Conservation (phyloP, 352 stramenopile genomes). For the Phytophthora pseudosyringae region DNA sequence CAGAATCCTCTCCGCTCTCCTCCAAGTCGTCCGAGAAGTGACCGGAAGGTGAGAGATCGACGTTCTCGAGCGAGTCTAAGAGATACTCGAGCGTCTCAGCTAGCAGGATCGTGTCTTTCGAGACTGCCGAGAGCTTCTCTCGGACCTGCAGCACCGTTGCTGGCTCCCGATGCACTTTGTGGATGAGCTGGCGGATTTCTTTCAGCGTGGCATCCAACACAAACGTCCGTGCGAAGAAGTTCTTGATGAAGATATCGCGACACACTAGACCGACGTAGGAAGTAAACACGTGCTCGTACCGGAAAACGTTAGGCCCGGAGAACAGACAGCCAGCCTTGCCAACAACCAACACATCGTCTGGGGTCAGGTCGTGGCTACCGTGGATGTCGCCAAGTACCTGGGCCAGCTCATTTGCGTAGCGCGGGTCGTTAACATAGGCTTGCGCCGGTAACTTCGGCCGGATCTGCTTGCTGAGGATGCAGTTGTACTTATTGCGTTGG, state of each 20-base stretch:
- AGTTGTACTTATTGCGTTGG: conserved; percentile 98
- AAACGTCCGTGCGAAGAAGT: conserved; percentile 97
- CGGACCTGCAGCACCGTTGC: conserved; percentile 84
- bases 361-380: conserved; percentile 93
- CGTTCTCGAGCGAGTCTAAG: conserved; percentile 94
- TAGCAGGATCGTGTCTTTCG: conserved; percentile 95
- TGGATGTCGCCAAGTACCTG: conserved; percentile 95
- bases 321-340: conserved; percentile 94
- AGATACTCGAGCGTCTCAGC: conserved; percentile 97
- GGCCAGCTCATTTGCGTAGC: conserved; percentile 97
- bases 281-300: conserved; percentile 96
- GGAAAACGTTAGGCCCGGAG: conserved; percentile 94
- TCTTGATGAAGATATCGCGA: conserved; percentile 98
- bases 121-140: conserved; percentile 92
- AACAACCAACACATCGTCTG: conserved; percentile 96
- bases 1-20: conserved; percentile 60
- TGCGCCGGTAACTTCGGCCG: conserved; percentile 94
- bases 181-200: conserved; percentile 92
- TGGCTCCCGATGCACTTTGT: conserved; percentile 87
- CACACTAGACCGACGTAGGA: conserved; percentile 96
- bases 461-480: conserved; percentile 97
- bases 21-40: conserved; percentile 18
- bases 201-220: conserved; percentile 97
- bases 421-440: conserved; percentile 94
- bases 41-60: conserved; percentile 45